A percentile compares a stretch with the other conserved stretches of the same genome.
Conservation (phyloP, 2,329 filamentous ascomycete species). For the Microsporum ferrugineum region DNA sequence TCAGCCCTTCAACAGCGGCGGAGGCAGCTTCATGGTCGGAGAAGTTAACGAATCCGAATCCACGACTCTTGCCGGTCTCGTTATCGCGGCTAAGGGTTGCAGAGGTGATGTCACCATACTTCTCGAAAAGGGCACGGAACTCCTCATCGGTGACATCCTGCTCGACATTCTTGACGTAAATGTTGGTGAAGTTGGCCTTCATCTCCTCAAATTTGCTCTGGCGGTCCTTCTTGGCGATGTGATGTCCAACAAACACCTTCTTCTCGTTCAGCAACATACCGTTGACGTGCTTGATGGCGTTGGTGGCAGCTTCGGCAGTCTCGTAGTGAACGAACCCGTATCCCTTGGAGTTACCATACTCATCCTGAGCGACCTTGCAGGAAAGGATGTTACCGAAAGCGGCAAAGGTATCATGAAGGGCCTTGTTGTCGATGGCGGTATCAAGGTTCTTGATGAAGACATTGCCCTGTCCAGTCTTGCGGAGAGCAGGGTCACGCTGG, state of each 20-base stretch:
- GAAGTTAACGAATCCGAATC: conserved; percentile 95
- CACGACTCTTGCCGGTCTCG: conserved; percentile 79
- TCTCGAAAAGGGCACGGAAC: conserved; percentile 86
- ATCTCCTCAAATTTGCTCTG: conserved; percentile 99
- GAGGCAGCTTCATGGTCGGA: conserved; percentile 77
- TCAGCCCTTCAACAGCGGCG: conserved; percentile 80
- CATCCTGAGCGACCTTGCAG: conserved; percentile 99
- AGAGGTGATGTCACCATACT: conserved; percentile 87
- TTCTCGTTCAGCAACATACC: conserved; percentile 99
- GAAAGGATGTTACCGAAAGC: conserved; percentile 98
- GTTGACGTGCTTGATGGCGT: conserved; percentile 99
- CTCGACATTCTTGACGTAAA: conserved; percentile 98
- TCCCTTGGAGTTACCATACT: conserved; percentile 91
- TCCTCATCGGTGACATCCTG: conserved; percentile 78
- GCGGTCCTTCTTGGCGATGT: conserved; percentile 99
- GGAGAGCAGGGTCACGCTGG: conserved; percentile 94
- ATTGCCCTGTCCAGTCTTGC: conserved; percentile 98
- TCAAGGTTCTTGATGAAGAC: conserved; percentile 99
- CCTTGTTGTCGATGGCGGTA: conserved; percentile 98
- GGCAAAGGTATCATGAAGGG: conserved; percentile 96
- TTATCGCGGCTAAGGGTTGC: conserved; percentile 80
- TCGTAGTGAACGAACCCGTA: conserved; percentile 99
- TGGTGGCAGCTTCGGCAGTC: conserved; percentile 90
- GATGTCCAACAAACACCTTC: conserved; percentile 98
- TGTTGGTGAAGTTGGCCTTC: conserved; percentile 99